Evolutionary conservation across 2,329 filamentous ascomycete genomes (phyloP), one percentile per base, ranked within the genome.

Genomic region (Phaeosphaeriaceae sp.): DNA sequence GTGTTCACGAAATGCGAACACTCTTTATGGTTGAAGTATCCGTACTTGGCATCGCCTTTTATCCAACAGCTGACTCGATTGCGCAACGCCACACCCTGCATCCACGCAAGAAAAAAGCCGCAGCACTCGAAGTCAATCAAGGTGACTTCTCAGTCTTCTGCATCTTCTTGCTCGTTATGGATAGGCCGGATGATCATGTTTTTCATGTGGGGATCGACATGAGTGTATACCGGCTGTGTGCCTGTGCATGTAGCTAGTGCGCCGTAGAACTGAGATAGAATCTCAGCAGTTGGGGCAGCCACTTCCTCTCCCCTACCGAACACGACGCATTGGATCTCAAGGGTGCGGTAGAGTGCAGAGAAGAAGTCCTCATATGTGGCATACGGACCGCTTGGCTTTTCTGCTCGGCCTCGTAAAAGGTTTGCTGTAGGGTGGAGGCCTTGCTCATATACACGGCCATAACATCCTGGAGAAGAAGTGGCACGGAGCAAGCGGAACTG

Each of bases 51-150:
- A 7, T 13, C n/a, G 13, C 15, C 15, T 40, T 15, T 40, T 40
- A 15, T n/a, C 11, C 15, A 40, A 13, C 17, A n/a, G 17, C 7
- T 40, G 36, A 40, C 6, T 40, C 15, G 36, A 7, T 40, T 4
- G 5, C 36, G 13, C 4, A 45, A 45, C 42, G 77, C 22, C 24
- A 48, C 45, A 25, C 6, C 6, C 24, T 48, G 45, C 48, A 51
- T 51, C 31, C 31, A 51, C 11, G 48, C 48, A 24, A 33, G 48
- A 25, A 22, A 24, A 7, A 31, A 51, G 6, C 48, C 48, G 36
- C 11, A 24, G 7, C 15, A 7, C 4, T 13, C 6, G 1, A 21
- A 41, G n/a, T 51, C 33, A 4, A 41, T 42, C 9, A 51, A 7
- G 1, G 21, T 41, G 13, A 51, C 20, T 40, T 51, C 48, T 20